Evolutionary conservation across 371 early-diverging fungal species (phyloP), one percentile per base, ranked within the genome.

Genomic region (Apophysomyces elegans): DNA sequence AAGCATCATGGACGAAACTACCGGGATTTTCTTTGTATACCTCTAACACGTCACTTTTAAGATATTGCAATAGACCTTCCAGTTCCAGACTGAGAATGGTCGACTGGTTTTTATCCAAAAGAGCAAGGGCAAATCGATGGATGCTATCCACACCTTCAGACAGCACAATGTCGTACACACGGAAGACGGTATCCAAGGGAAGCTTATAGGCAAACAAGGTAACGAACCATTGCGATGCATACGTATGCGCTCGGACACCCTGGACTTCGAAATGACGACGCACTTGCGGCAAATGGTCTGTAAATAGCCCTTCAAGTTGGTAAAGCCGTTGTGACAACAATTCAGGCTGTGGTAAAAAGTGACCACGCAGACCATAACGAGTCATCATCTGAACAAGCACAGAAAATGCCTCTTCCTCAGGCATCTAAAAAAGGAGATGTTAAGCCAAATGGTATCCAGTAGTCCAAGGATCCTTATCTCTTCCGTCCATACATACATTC

Each of bases 181-280:
- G 87, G 70, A 91, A 91, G 5, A 96, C 96, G 59, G 94, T 76
- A 16, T 90, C 86, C 26, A 97, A 77, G 0, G 98, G 97, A 71
- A 97, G 93, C 39, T 92, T 90, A 84, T 93, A 97, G 0, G 97
- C 95, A 81, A 99, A 99, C 62, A 96, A 68, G 1, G 99, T 96
- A 90, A 96, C 88, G 78, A 97, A 96, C 97, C 97, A 95, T 66
- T 90, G 93, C 32, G 92, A 86, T 12, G 93, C 96, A 72, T 95
- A 99, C 91, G 95, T 95, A 67, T 90, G 90, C 18, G 94, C 81
- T 62, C 84, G 81, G 39, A 99, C 85, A 39, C 93, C 94, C 65
- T 97, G 92, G 57, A 76, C 71, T n/a, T 85, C 76, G 58, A 99
- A 84, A 73, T 97, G 97, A 9, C 85, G 80, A 65, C 81, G 74